phyloP scores from a whole-genome alignment of 164 flowering plant species.

The Akebia trifoliata region DNA sequence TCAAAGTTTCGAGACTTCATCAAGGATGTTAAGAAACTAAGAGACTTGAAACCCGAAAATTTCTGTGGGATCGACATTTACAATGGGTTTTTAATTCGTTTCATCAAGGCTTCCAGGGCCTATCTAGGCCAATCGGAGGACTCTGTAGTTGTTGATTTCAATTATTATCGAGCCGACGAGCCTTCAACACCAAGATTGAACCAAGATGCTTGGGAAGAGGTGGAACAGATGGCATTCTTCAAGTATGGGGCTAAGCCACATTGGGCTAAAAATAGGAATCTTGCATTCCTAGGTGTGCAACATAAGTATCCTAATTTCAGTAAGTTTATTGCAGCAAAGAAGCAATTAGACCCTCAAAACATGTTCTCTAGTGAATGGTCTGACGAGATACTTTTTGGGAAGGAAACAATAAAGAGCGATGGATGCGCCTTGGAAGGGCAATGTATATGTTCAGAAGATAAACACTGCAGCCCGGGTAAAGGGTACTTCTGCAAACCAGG shows the following conservation, averaged over 20 bases:
- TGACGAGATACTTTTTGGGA: constrained; percentile 50
- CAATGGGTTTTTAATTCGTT: constrained; percentile 72
- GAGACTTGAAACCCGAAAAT: constrained; percentile 55
- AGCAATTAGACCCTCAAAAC: constrained; percentile 47
- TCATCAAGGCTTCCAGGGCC: constrained; percentile 59
- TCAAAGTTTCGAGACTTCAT: constrained; percentile 53
- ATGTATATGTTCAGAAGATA: constrained; percentile 70
- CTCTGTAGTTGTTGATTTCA: constrained; percentile 75
- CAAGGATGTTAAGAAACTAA: constrained; percentile 51
- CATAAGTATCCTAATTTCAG: constrained; percentile 44
- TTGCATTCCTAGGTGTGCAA: constrained; percentile 59
- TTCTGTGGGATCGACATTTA: constrained; percentile 77
- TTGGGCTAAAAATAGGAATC: constrained; percentile 81
- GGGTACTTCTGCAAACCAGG: constrained; percentile 63
- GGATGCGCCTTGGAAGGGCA: constrained; percentile 82
- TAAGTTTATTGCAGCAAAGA: constrained; percentile 56
- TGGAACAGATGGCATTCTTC: constrained; percentile 87
- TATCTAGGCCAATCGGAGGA: constrained; percentile 73
- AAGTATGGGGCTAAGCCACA: constrained; percentile 78
- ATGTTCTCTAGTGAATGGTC: constrained; percentile 72
- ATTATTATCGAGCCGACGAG: constrained; percentile 65
- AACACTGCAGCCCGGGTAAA: constrained; percentile 63
- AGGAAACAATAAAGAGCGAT: constrained; percentile 28
- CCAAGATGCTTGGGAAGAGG: constrained; percentile 76
- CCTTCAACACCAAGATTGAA: constrained; percentile 60